Evolutionary conservation across 352 stramenopile genomes (phyloP).

Genomic region (Globisporangium abappressorium): DNA sequence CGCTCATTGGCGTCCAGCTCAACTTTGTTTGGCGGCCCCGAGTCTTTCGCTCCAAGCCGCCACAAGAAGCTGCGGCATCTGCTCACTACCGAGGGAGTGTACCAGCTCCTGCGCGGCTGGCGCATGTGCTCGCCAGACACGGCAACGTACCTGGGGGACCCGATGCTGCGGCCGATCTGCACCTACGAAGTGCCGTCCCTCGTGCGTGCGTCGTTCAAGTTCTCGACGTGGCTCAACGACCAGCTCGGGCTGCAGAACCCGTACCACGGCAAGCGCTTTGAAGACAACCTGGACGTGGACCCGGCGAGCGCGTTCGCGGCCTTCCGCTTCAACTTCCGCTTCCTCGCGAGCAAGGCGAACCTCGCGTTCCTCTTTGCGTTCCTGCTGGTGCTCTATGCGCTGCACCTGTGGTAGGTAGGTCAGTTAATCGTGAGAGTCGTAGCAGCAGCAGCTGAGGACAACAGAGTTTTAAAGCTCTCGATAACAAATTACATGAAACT

Average conservation of each 20-base stretch:
- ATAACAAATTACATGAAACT: not conserved
- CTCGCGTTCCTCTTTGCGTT: conserved; percentile 59
- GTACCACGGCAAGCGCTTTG: conserved; percentile 65
- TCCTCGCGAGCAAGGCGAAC: conserved; percentile 86
- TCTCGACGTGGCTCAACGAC: conserved; percentile 77
- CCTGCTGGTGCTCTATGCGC: conserved; percentile 59
- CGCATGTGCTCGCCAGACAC: conserved; percentile 73
- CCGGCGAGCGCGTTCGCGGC: conserved; percentile 22
- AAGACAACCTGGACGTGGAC: conserved; percentile 75
- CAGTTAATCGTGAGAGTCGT: not conserved
- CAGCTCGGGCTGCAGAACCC: conserved; percentile 64
- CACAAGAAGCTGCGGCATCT: conserved; percentile 53
- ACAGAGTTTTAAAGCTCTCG: not conserved
- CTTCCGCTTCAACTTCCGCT: conserved; percentile 87
- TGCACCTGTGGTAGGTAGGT: conserved; percentile 60
- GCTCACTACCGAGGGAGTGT: conserved; percentile 55
- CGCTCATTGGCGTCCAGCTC: conserved; percentile 28
- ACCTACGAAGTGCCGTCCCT: conserved; percentile 75
- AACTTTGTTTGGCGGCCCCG: conserved; percentile 23
- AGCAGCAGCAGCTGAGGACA: not conserved
- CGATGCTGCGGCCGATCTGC: conserved; percentile 83
- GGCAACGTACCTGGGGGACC: conserved; percentile 71
- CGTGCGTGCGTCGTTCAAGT: conserved; percentile 73
- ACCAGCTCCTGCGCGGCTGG: conserved; percentile 63
- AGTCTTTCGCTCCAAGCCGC: conserved; percentile 64